phyloP scores from a whole-genome alignment of 2,329 filamentous ascomycete genomes.

The Sphaerulina musiva region DNA sequence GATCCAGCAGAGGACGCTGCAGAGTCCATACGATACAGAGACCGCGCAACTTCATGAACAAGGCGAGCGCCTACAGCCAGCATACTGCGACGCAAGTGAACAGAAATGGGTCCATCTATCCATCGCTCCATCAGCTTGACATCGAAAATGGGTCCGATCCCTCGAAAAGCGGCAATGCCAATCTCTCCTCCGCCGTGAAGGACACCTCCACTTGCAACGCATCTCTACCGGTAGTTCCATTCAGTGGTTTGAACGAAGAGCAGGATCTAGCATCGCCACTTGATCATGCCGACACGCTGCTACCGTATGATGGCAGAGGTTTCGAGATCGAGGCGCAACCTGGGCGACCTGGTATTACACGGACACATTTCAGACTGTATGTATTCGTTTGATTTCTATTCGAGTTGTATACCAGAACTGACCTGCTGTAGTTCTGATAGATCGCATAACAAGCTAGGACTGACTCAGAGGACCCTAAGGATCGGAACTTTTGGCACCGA shows the following conservation, averaged over 20 bases:
- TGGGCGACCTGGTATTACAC: too few species aligned
- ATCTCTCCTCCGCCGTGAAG: not conserved
- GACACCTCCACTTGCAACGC: not conserved
- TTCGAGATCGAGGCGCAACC: too few species aligned
- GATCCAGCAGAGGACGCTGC: not conserved
- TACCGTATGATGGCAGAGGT: too few species aligned
- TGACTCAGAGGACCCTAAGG: too few species aligned
- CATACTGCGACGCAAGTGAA: not conserved
- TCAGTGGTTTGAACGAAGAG: not conserved
- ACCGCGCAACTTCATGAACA: not conserved
- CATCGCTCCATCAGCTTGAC: not conserved
- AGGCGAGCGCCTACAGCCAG: not conserved
- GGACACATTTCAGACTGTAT: too few species aligned
- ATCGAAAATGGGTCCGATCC: not conserved
- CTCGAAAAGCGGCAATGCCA: not conserved
- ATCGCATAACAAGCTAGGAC: too few species aligned
- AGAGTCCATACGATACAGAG: not conserved
- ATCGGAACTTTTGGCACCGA: too few species aligned
- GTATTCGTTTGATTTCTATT: too few species aligned
- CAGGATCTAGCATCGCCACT: not conserved
- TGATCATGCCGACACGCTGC: too few species aligned
- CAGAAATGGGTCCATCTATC: not conserved
- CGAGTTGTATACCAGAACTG: too few species aligned
- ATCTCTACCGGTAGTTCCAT: not conserved
- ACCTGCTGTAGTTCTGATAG: too few species aligned